Conservation (phyloP, 305 asterid genomes). For the Fraxinus velutina region DNA sequence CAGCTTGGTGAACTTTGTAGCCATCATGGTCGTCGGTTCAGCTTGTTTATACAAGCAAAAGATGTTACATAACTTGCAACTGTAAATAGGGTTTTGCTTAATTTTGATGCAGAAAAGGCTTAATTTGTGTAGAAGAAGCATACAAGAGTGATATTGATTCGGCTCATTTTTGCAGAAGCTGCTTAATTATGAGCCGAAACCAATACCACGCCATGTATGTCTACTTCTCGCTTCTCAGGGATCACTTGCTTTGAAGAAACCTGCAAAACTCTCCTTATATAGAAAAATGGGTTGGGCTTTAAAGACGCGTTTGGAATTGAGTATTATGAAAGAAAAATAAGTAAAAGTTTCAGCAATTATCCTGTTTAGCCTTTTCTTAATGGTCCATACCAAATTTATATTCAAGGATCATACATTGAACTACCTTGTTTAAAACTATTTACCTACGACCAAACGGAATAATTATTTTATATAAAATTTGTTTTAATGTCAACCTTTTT, state of each 20-base stretch:
- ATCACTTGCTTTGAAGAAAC: background rate
- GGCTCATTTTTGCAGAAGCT: constrained; percentile 33
- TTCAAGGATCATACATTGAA: background rate
- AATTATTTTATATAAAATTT: too few relatives aligned
- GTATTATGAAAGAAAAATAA: background rate
- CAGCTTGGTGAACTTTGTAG: background rate
- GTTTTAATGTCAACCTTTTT: background rate
- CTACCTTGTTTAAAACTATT: background rate
- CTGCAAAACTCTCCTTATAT: background rate
- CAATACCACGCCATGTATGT: constrained; percentile 43
- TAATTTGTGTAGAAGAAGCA: constrained; percentile 24
- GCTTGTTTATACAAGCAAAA: background rate
- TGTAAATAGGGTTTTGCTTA: background rate
- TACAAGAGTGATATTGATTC: constrained; percentile 51
- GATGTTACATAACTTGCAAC: background rate
- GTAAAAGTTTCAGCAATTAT: background rate
- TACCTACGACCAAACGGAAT: background rate
- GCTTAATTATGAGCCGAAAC: constrained; percentile 29
- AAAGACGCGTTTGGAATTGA: background rate
- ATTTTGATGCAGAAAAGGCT: background rate
- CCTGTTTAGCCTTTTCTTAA: background rate
- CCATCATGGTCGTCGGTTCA: background rate
- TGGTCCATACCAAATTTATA: background rate
- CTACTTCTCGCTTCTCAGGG: constrained; percentile 24
- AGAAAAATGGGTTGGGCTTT: background rate